These are phyloP conservation scores for Pseudopyrenochaeta lycopersici DNA, from an alignment of 2,329 filamentous ascomycete genomes.

Conservation along the genomic window DNA sequence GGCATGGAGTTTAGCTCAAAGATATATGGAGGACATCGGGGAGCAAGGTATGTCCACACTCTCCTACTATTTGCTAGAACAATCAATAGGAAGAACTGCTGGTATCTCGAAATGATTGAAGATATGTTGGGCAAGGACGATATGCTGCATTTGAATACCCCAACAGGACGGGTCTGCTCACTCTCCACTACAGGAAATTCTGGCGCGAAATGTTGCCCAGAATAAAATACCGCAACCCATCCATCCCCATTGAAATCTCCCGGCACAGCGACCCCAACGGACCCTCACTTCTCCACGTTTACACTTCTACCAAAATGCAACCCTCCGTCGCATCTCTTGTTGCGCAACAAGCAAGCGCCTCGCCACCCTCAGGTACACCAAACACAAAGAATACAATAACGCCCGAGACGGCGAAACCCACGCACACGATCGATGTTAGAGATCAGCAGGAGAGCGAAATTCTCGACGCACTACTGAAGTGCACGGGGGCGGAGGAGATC, in stretches of 20 bases:
- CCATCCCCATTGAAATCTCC: conserved; percentile 82
- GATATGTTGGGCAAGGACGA: neutral
- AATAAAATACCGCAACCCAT: conserved; percentile 94
- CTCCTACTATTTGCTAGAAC: conserved; percentile 14
- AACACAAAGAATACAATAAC: conserved; percentile 33
- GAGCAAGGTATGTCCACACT: conserved; percentile 67
- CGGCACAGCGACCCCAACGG: conserved; percentile 63
- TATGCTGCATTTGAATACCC: neutral
- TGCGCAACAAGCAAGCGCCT: conserved; percentile 23
- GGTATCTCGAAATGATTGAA: too few species aligned
- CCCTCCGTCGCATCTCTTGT: conserved; percentile 15
- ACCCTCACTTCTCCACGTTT: conserved; percentile 43
- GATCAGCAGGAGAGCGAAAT: conserved; percentile 69
- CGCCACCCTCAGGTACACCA: conserved; percentile 28
- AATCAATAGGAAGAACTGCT: neutral
- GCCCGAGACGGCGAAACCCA: conserved; percentile 48
- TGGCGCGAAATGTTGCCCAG: conserved; percentile 83
- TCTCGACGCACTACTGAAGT: conserved; percentile 67
- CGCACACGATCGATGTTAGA: conserved; percentile 66
- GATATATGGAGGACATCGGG: conserved; percentile 73
- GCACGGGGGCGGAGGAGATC: conserved; percentile 69
- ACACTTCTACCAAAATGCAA: conserved; percentile 37
- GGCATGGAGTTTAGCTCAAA: conserved; percentile 75
- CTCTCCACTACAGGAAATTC: conserved; percentile 74
- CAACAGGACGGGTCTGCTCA: conserved; percentile 1